Evolutionary conservation across 139 green algal species (phyloP).

Genomic region (Chlorella sp.): DNA sequence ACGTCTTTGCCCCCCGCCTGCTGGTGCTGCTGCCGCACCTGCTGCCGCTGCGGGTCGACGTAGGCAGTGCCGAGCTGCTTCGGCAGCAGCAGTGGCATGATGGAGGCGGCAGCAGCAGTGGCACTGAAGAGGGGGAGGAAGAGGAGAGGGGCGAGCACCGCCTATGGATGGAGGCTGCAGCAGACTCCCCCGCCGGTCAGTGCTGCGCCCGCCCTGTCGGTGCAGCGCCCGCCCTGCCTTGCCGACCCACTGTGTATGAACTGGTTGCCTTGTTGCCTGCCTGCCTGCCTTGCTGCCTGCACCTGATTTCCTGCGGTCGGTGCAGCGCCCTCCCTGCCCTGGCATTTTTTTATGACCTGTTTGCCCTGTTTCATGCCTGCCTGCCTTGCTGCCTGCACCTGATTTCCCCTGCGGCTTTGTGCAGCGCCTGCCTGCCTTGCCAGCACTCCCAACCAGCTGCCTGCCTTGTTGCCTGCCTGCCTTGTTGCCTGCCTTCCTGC

Average conservation of each 20-base stretch:
- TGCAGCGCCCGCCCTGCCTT: too few species aligned
- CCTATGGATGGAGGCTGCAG: neutral
- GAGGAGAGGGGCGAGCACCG: neutral
- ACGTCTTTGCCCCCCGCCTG: conserved; percentile 43
- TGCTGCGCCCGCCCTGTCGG: too few species aligned
- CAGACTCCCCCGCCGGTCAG: neutral
- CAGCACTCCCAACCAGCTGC: neutral
- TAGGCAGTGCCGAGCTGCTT: neutral
- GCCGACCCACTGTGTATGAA: too few species aligned
- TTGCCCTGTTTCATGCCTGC: too few species aligned
- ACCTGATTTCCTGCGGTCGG: too few species aligned
- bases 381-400: neutral
- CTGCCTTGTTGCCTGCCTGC: too few species aligned
- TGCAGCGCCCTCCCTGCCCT: too few species aligned
- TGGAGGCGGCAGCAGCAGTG: neutral
- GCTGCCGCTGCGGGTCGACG: conserved; percentile 11
- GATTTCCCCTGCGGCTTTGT: neutral
- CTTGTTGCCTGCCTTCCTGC: neutral
- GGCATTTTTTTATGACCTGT: too few species aligned
- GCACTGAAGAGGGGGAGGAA: neutral
- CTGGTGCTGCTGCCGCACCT: conserved; percentile 44
- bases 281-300: neutral
- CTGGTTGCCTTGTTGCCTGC: too few species aligned
- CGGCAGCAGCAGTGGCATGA: neutral
- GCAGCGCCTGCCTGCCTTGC: neutral